Evolutionary conservation across 805 yeast genomes (phyloP), one percentile per base, ranked within the genome.

Genomic region (Ogataea sp.): DNA sequence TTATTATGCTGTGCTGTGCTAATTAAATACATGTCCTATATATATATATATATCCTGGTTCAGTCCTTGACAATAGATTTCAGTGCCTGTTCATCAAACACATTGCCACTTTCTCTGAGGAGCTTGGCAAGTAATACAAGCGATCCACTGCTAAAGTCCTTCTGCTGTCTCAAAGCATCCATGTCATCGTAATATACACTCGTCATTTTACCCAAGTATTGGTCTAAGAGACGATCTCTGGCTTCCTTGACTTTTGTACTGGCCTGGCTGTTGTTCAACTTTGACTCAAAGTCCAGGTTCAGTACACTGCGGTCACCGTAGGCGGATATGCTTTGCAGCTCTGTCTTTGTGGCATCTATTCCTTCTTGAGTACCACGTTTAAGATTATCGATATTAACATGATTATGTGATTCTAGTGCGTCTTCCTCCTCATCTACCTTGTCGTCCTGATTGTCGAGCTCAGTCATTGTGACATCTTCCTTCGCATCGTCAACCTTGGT

Each of bases 91-190:
- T 67, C 68, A 49, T 77, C 82, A 56, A 77, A 78, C 61, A 78
- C 65, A 46, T 75, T 71, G 14, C 73, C 65, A 13, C 81, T 79
- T 30, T 73, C 71, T 51, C 77, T 80, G 39, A 78, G 62, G 7
- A 76, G 64, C 46, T 73, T 72, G 3, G 82, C 83, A 48, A 78
- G 57, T 38, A 74, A 49, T 11, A 71, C 70, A 41, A 81, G 63
- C 21, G 84, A 78, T 47, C 71, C 73, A 24, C 65, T 69, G 10
- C 68, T 69, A 50, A 82, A 82, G 53, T 81, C 87, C 9, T 79
- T 80, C 27, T 78, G 75, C 39, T 67, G 65, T 53, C 88, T 73
- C 44, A 80, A 59, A 39, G 65, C 64, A 49, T 76, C 79, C 29
- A 80, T 63, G 43, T 80, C 85, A 40, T 76, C 77, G 35, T 79